A percentile compares a stretch with the other conserved stretches of the same genome.
Evolutionary conservation across 164 flowering plant genomes (phyloP).

Genomic region (Vitis riparia): DNA sequence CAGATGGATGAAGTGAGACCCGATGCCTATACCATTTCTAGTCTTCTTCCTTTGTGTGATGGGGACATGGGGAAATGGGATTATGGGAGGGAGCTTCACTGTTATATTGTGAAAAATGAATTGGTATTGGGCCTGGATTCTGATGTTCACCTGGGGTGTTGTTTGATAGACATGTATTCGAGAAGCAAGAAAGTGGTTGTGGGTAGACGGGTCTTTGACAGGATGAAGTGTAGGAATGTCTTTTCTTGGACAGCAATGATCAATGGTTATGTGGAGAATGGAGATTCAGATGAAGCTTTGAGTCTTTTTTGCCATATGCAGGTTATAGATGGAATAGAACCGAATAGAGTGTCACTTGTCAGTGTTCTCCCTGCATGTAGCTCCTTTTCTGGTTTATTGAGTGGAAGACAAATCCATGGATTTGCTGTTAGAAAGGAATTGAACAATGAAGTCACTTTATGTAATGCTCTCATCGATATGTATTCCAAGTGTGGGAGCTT

Average conservation of each 20-base stretch:
- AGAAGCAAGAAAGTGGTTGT: constrained; percentile 25
- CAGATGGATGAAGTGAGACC: constrained; percentile 46
- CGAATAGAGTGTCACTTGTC: constrained; percentile 58
- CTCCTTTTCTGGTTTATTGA: constrained; percentile 35
- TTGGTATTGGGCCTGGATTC: constrained; percentile 23
- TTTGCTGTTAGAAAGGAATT: constrained; percentile 47
- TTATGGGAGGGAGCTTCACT: constrained; percentile 68
- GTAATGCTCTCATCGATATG: constrained; percentile 68
- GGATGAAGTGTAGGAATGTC: constrained; percentile 44
- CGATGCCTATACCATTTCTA: constrained; percentile 56
- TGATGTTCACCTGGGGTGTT: constrained; percentile 56
- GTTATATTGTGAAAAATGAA: constrained; percentile 44
- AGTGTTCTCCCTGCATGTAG: constrained; percentile 60
- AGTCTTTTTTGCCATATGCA: constrained; percentile 57
- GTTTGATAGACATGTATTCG: constrained; percentile 72
- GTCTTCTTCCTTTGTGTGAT: constrained; percentile 49
- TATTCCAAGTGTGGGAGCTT: constrained; percentile 69
- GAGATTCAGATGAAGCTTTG: constrained; percentile 45
- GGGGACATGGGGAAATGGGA: constrained; percentile 19
- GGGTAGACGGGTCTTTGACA: constrained; percentile 53
- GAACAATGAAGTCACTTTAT: constrained; percentile 34
- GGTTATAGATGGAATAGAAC: constrained; percentile 34
- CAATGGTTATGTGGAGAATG: constrained; percentile 52
- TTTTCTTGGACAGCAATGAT: constrained; percentile 76
- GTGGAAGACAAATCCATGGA: constrained; percentile 67